Base-by-base conservation (phyloP, 768 basidiomycete genomes). In the Chalciporus piperatus region DNA sequence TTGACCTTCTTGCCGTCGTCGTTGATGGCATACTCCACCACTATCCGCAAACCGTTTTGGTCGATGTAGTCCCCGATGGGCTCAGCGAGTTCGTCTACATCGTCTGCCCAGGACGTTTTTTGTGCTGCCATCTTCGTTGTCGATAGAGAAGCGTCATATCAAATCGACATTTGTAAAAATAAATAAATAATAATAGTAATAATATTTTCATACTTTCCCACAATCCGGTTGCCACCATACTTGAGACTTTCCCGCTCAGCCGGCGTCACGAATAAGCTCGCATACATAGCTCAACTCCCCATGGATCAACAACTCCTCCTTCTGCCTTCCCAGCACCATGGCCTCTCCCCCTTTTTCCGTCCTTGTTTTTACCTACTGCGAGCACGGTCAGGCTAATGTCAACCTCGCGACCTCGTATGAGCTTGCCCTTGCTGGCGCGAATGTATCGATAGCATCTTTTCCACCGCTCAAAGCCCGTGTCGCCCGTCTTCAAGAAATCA, bases 1-100 rank as follows among this genome's bases (percentile, higher is more conserved):
- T 98, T 99, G 67, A 98, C 83, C 67, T 89, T 93, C 73, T 94
- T 92, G 7, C 93, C 96, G 25, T 95, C 87, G 30, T 98, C 96
- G 60, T 98, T 94, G 47, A 89, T 69, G 23, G 76, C 76, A 69
- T 88, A 93, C 64, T 92, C 92, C 41, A 90, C 76, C 0, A 83
- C 87, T n/a, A 87, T 87, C 17, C 89, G 80, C 59, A 98, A 78
- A 1, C 96, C 96, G 59, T 94, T 88, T 54, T 89, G 87, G 59
- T 93, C 89, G 40, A 87, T 76, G 51, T 77, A 87, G 61, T 92
- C 88, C 59, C 87, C 80, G 58, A 72, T 33, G 47, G 63, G 54
- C 71, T 60, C 55, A 82, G 84, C 87, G 56, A 83, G 74, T 45
- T 90, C 88, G 65, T 90, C 88, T 59, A 90, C 83, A 54, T 92